A percentile compares a stretch with the other conserved stretches of the same genome.
These are phyloP conservation scores for Dryas octopetala DNA, from an alignment of 306 rosid genomes.

Conservation along the genomic window DNA sequence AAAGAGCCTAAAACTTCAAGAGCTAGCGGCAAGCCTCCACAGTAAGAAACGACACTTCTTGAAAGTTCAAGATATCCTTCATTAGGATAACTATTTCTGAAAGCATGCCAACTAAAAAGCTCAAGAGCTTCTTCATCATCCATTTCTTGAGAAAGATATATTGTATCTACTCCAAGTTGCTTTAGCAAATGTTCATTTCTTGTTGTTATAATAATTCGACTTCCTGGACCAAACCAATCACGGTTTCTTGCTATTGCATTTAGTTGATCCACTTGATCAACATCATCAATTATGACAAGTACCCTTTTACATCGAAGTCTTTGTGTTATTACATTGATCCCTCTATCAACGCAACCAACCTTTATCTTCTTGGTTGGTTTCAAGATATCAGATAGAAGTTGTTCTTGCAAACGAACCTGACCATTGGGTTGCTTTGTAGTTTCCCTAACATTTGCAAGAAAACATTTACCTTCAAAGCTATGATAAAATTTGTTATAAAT, in stretches of 20 bases:
- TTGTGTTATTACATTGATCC: background rate
- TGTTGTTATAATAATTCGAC: conserved; percentile 30
- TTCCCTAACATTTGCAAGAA: conserved; percentile 17
- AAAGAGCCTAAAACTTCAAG: conserved; percentile 40
- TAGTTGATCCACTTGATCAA: background rate
- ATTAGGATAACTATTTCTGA: background rate
- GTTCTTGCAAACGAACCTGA: conserved; percentile 16
- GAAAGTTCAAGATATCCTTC: conserved; percentile 17
- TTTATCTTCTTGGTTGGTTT: background rate
- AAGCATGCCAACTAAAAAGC: conserved; percentile 38
- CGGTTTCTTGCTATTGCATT: background rate
- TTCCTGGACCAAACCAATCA: conserved; percentile 22
- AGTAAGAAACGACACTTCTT: conserved; percentile 6
- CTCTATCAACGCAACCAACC: background rate
- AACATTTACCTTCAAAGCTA: conserved; percentile 19
- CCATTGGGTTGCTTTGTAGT: background rate
- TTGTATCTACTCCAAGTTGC: background rate
- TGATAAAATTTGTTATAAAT: conserved; percentile 18
- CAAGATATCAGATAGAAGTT: conserved; percentile 13
- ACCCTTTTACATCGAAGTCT: background rate
- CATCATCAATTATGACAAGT: conserved; percentile 21
- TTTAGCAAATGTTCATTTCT: conserved; percentile 17
- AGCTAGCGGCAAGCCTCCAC: conserved; percentile 46
- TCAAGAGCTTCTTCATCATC: conserved; percentile 17
- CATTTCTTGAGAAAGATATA: background rate